Evolutionary conservation across 441 rosid genomes (phyloP), one percentile per base, ranked within the genome.

Genomic region (Syzygium syzygioides): DNA sequence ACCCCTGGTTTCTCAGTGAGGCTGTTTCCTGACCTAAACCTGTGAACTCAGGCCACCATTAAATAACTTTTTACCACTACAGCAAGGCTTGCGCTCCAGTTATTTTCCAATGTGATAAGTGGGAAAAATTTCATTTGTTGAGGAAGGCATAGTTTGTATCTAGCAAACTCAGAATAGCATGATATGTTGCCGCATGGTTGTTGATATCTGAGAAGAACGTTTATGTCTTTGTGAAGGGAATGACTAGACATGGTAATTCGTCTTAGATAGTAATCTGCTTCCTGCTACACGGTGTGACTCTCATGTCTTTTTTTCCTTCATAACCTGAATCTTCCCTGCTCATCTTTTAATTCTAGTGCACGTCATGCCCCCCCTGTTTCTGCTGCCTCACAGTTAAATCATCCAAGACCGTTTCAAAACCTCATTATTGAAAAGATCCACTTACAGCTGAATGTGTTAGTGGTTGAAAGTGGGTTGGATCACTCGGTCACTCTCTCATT

Each of bases 371-470:
- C 83, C 83, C 23, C 83, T 3, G 80, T 37, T 88, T 83, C 23
- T 62, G 41, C 79, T 87, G 86, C 87, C 89, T 85, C 90, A 79
- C 88, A 88, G 86, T 86, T 86, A 90, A 85, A 18, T n/a, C 79
- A 87, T 48, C 68, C 71, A 86, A 87, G 64, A 56, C 87, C 6
- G 83, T 9, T 89, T 90, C 87, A 79, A 89, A 90, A 79, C 54
- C 88, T 89, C 88, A 90, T 90, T 55, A 87, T 86, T 87, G 90
- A 89, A 59, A 86, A 86, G 48, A 87, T 90, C 93, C 91, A 92
- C 93, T 92, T 91, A 89, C 89, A 88, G 88, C 87, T 88, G 85
- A 80, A 53, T 80, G 86, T 89, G 89, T 89, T 79, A 54, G 79
- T 68, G 86, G 87, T 85, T 86, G 90, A 84, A 89, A 88, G 89